Evolutionary conservation across 1,284 basidiomycete genomes (phyloP).

Genomic region (Apiotrichum akiyoshidainum): DNA sequence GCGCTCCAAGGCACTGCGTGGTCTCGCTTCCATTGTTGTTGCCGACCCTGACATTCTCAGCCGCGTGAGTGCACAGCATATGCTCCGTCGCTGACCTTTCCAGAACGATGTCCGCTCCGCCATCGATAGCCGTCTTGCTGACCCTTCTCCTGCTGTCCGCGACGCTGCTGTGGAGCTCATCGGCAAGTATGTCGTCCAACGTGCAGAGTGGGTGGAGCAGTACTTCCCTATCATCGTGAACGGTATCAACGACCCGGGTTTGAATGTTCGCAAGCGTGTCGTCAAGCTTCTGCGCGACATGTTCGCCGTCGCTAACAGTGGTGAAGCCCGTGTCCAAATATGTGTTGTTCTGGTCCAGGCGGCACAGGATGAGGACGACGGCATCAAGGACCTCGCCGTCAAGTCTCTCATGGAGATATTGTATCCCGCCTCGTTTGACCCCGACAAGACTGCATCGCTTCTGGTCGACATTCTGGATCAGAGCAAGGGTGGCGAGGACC

Average conservation of each 20-base stretch:
- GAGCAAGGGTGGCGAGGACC: slow-evolving; percentile 75
- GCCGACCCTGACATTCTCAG: slow-evolving; percentile 79
- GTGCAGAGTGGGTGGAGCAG: slow-evolving; percentile 73
- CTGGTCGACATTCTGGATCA: slow-evolving; percentile 80
- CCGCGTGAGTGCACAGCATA: slow-evolving; percentile 55
- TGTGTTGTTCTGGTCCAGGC: slow-evolving; percentile 71
- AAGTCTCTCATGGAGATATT: slow-evolving; percentile 86
- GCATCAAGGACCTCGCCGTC: slow-evolving; percentile 83
- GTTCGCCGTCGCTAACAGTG: slow-evolving; percentile 63
- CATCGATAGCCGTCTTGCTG: slow-evolving; percentile 83
- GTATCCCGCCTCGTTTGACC: slow-evolving; percentile 55
- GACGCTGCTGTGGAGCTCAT: slow-evolving; percentile 94
- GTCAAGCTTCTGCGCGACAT: slow-evolving; percentile 86
- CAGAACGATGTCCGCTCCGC: slow-evolving; percentile 58
- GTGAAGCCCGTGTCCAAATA: slow-evolving; percentile 69
- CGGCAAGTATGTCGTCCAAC: slow-evolving; percentile 88
- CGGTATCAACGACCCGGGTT: slow-evolving; percentile 85
- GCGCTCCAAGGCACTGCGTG: slow-evolving; percentile 83
- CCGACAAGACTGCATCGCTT: slow-evolving; percentile 60
- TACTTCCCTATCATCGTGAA: slow-evolving; percentile 83
- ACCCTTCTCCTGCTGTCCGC: slow-evolving; percentile 86
- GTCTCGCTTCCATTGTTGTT: slow-evolving; percentile 76
- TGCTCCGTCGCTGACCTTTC: neutral
- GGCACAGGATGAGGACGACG: slow-evolving; percentile 86
- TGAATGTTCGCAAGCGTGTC: slow-evolving; percentile 88